Evolutionary conservation across 805 yeast species (phyloP).

Genomic region (Wickerhamomyces mucosus): DNA sequence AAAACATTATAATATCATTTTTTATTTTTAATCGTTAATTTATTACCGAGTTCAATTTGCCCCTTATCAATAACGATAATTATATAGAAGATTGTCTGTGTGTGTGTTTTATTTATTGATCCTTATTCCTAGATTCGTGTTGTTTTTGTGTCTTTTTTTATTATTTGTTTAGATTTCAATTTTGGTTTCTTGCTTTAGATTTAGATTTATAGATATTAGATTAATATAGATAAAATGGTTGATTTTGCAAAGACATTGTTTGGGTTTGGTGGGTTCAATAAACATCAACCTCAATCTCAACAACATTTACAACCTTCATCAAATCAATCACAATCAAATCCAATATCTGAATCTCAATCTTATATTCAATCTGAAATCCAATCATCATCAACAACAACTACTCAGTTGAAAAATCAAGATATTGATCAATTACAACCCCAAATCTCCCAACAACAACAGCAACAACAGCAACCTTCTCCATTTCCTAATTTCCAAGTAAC

Average conservation of each 20-base stretch:
- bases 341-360: neutral
- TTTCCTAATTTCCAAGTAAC: slow-evolving; percentile 32
- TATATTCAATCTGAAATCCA: neutral
- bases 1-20: too few species aligned
- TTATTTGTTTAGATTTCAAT: too few species aligned
- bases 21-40: too few species aligned
- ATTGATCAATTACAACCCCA: neutral
- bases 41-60: too few species aligned
- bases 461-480: slow-evolving; percentile 6
- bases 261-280: slow-evolving; percentile 24
- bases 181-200: too few species aligned
- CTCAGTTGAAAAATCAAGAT: neutral
- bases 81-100: too few species aligned
- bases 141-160: too few species aligned
- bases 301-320: slow-evolving; percentile 6
- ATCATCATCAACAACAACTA: neutral
- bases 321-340: slow-evolving; percentile 1
- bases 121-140: too few species aligned
- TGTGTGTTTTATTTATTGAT: too few species aligned
- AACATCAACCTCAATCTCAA: too few species aligned
- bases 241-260: slow-evolving; percentile 31
- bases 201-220: too few species aligned
- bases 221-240: slow-evolving; percentile 29
- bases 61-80: too few species aligned
- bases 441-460: slow-evolving; percentile 7